Conservation (phyloP, 177 flowering plant genomes). For the Tripterygium wilfordii region DNA sequence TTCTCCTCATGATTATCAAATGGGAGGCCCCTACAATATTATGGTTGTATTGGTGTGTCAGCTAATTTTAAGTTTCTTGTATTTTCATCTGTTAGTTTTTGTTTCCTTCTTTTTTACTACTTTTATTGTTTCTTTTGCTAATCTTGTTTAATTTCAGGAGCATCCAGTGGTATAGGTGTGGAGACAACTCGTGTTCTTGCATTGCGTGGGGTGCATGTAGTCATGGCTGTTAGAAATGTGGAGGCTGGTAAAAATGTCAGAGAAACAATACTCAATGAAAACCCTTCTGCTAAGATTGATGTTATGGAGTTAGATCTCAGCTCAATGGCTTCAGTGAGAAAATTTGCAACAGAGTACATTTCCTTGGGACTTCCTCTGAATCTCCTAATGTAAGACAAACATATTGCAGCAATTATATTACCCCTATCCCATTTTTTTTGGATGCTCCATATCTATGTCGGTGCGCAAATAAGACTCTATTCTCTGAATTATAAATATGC, state of each 20-base stretch:
- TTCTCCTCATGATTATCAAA: too few species aligned
- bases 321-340: slow-evolving; percentile 44
- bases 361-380: slow-evolving; percentile 41
- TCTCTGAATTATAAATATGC: too few species aligned
- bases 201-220: slow-evolving; percentile 47
- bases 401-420: too few species aligned
- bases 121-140: background rate
- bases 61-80: too few species aligned
- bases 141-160: slow-evolving; percentile 44
- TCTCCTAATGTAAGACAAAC: slow-evolving; percentile 38
- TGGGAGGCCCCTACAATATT: too few species aligned
- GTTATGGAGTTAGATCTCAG: slow-evolving; percentile 56
- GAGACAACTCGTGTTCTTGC: slow-evolving; percentile 61
- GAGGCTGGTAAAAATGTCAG: slow-evolving; percentile 36
- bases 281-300: slow-evolving; percentile 43
- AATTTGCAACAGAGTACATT: slow-evolving; percentile 40
- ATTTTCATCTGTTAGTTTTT: too few species aligned
- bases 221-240: slow-evolving; percentile 50
- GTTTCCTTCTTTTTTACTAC: too few species aligned
- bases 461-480: too few species aligned
- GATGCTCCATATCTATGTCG: too few species aligned
- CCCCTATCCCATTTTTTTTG: too few species aligned
- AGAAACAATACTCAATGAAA: slow-evolving; percentile 31
- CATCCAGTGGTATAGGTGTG: slow-evolving; percentile 59
- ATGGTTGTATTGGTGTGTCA: too few species aligned